These are phyloP conservation scores for Lanmaoa rubissima DNA, from an alignment of 768 basidiomycete species.

Conservation along the genomic window DNA sequence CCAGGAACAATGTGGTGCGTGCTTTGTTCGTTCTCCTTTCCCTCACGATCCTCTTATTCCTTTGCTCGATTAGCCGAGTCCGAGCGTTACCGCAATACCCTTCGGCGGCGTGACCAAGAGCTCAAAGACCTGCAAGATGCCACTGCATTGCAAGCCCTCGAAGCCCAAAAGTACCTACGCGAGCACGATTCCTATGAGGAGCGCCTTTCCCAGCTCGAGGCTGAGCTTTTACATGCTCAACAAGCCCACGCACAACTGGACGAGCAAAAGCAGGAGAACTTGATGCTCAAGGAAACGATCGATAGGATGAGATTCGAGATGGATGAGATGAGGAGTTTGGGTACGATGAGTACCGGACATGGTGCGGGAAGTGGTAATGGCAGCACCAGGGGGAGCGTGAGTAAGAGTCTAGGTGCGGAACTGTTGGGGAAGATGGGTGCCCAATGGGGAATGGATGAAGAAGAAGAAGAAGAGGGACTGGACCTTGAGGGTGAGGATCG, in stretches of 20 bases:
- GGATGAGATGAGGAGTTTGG: conserved; percentile 76
- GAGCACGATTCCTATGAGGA: conserved; percentile 74
- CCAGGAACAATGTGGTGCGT: conserved; percentile 80
- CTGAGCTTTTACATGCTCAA: conserved; percentile 67
- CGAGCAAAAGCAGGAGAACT: conserved; percentile 92
- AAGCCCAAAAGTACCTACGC: conserved; percentile 60
- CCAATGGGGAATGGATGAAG: conserved; percentile 43
- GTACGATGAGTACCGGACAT: conserved; percentile 33
- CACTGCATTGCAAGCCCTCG: conserved; percentile 58
- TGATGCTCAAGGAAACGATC: conserved; percentile 93
- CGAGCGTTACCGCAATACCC: conserved; percentile 71
- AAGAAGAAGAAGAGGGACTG: conserved; percentile 38
- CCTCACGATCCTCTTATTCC: neutral
- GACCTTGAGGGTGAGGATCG: conserved; percentile 43
- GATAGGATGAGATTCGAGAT: conserved; percentile 92
- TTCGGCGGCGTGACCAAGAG: conserved; percentile 73
- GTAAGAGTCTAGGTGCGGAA: conserved; percentile 76
- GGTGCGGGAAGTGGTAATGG: conserved; percentile 42
- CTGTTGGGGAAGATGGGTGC: conserved; percentile 59
- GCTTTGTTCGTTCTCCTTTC: neutral
- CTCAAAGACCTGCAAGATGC: conserved; percentile 65
- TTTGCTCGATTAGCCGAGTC: conserved; percentile 52
- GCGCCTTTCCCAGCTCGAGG: conserved; percentile 65
- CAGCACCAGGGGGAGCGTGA: conserved; percentile 57
- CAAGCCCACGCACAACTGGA: conserved; percentile 75